phyloP scores from a whole-genome alignment of 208 protist species.

The Acanthamoeba culbertsoni region DNA sequence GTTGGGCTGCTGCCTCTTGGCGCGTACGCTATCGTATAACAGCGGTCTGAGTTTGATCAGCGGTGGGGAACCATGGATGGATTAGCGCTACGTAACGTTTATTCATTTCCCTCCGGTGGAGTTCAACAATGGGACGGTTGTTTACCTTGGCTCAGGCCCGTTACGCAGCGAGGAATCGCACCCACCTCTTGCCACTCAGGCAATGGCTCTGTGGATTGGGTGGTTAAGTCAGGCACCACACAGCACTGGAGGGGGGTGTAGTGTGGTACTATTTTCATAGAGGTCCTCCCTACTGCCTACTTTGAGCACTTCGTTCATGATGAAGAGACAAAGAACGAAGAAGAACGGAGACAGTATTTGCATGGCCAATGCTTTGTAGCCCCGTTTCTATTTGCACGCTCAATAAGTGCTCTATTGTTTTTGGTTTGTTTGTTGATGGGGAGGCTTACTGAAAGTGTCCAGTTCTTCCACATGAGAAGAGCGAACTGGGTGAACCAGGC shows the following conservation, averaged over 20 bases:
- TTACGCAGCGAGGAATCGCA: not conserved
- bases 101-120: too few species aligned
- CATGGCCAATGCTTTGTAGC: not conserved
- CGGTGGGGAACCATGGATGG: too few species aligned
- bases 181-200: not conserved
- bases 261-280: not conserved
- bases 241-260: not conserved
- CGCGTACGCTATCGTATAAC: slow-evolving; percentile 27
- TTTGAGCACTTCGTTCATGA: not conserved
- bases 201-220: not conserved
- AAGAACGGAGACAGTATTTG: slow-evolving; percentile 35
- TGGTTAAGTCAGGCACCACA: not conserved
- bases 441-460: not conserved
- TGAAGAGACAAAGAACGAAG: slow-evolving; percentile 23
- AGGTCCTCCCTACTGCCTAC: not conserved
- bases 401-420: too few species aligned
- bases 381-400: not conserved
- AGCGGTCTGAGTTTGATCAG: not conserved
- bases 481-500: slow-evolving; percentile 37
- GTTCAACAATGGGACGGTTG: not conserved
- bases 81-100: too few species aligned
- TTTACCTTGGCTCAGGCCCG: not conserved
- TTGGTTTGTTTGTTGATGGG: not conserved
- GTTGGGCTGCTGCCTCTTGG: not conserved
- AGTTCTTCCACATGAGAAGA: slow-evolving; percentile 63